These are phyloP conservation scores for Yarrowia deformans DNA, from an alignment of 805 yeast species.

Conservation along the genomic window DNA sequence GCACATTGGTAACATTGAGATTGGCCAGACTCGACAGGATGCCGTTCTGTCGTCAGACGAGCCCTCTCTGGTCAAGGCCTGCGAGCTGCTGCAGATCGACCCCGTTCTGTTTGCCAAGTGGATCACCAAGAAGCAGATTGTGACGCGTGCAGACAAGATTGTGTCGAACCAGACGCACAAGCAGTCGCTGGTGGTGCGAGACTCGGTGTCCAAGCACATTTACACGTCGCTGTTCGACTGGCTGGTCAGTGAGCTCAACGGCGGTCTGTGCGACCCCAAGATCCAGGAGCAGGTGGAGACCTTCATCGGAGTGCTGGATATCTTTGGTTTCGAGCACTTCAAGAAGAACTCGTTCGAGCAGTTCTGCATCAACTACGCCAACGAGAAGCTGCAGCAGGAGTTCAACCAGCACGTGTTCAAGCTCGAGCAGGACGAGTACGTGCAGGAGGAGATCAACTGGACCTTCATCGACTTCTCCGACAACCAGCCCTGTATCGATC, in stretches of 20 bases:
- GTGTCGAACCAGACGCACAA: conserved; percentile 79
- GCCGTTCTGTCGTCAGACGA: conserved; percentile 86
- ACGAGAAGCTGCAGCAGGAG: conserved; percentile 96
- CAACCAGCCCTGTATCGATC: conserved; percentile 93
- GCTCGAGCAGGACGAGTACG: conserved; percentile 94
- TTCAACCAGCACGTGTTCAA: conserved; percentile 97
- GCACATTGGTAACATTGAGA: conserved; percentile 91
- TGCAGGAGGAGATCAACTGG: conserved; percentile 94
- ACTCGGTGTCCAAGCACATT: conserved; percentile 94
- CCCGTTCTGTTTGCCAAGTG: conserved; percentile 80
- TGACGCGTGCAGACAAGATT: conserved; percentile 91
- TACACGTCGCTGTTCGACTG: conserved; percentile 94
- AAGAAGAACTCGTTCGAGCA: conserved; percentile 95
- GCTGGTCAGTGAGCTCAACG: conserved; percentile 85
- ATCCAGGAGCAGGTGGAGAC: conserved; percentile 65
- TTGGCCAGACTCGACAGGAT: conserved; percentile 82
- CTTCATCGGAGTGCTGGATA: conserved; percentile 96
- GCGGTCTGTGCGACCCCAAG: conserved; percentile 79
- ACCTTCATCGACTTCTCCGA: conserved; percentile 94
- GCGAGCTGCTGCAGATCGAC: conserved; percentile 83
- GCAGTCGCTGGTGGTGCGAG: conserved; percentile 90
- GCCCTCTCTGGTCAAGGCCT: conserved; percentile 80
- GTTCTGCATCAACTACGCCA: conserved; percentile 95
- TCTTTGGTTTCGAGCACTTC: conserved; percentile 96
- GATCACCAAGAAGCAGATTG: conserved; percentile 90